phyloP scores from a whole-genome alignment of 805 yeast genomes.

The Ogataea degrootiae region DNA sequence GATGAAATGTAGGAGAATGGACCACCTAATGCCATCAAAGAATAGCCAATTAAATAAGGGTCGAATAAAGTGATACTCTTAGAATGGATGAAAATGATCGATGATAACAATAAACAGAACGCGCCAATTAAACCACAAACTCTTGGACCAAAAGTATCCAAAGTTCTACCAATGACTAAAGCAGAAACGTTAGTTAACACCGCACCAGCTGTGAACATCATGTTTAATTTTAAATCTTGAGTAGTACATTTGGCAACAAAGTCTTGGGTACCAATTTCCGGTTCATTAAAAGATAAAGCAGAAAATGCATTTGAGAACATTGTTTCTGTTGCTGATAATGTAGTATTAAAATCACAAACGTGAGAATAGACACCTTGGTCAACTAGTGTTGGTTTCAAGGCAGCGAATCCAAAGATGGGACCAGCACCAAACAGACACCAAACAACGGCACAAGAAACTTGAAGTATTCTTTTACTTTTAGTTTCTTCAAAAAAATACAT shows the following conservation, averaged over 20 bases:
- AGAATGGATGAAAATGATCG: slow-evolving; percentile 41
- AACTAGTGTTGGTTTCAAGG: slow-evolving; percentile 49
- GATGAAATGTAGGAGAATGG: slow-evolving; percentile 53
- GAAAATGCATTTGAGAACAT: slow-evolving; percentile 2
- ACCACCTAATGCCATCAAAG: slow-evolving; percentile 52
- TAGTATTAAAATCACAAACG: slow-evolving; percentile 30
- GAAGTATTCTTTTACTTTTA: slow-evolving; percentile 31
- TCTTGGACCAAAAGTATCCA: slow-evolving; percentile 49
- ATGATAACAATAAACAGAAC: slow-evolving; percentile 39
- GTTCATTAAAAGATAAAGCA: background rate
- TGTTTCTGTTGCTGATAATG: slow-evolving; percentile 6
- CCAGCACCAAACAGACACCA: slow-evolving; percentile 58
- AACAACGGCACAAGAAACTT: slow-evolving; percentile 44
- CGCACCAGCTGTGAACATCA: slow-evolving; percentile 58
- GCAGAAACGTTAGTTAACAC: slow-evolving; percentile 53
- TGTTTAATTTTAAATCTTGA: slow-evolving; percentile 51
- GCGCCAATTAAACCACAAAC: slow-evolving; percentile 52
- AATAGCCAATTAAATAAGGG: slow-evolving; percentile 49
- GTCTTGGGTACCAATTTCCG: slow-evolving; percentile 18
- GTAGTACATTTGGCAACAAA: slow-evolving; percentile 40
- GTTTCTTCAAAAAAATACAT: slow-evolving; percentile 32
- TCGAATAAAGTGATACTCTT: slow-evolving; percentile 32
- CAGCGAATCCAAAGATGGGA: slow-evolving; percentile 58
- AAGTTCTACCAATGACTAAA: slow-evolving; percentile 42
- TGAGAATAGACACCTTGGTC: slow-evolving; percentile 43